Conservation (phyloP, 352 stramenopile species). For the Globisporangium cederbergense region DNA sequence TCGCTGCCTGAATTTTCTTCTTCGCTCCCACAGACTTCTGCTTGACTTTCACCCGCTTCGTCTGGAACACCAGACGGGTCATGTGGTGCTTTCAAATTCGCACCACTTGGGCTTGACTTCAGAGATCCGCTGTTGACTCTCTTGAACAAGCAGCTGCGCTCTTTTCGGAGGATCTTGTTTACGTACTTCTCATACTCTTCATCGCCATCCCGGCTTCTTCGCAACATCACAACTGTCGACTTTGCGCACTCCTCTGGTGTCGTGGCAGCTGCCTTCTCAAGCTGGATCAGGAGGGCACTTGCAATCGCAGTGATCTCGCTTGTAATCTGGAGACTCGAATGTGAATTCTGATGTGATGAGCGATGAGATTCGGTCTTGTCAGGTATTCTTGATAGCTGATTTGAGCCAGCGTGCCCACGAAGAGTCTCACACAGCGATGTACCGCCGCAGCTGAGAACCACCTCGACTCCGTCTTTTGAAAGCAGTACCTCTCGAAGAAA, state of each 20-base stretch:
- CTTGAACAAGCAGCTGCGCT: conserved; percentile 33
- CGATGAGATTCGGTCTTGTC: background rate
- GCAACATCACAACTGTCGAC: background rate
- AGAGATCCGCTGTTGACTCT: conserved; percentile 4
- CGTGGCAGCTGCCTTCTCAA: conserved; percentile 21
- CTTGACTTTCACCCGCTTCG: background rate
- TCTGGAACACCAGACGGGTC: background rate
- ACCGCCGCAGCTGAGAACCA: conserved; percentile 50
- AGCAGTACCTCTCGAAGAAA: conserved; percentile 62
- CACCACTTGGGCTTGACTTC: conserved; percentile 5
- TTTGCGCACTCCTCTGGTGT: background rate
- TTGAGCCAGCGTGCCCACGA: background rate
- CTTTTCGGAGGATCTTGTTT: conserved; percentile 22
- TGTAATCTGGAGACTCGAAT: background rate
- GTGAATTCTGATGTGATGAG: background rate
- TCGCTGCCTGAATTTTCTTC: background rate
- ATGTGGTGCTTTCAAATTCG: background rate
- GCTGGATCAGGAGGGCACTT: conserved; percentile 19
- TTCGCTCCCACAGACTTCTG: background rate
- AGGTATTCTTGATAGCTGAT: background rate
- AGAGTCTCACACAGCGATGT: conserved; percentile 34
- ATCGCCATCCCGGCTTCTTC: conserved; percentile 21
- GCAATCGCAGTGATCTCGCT: background rate
- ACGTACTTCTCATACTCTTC: conserved; percentile 37
- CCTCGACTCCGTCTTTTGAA: conserved; percentile 38